A percentile compares a stretch with the other conserved stretches of the same genome.
phyloP scores from a whole-genome alignment of 2,329 filamentous ascomycete species.

The Graphilbum fragrans region DNA sequence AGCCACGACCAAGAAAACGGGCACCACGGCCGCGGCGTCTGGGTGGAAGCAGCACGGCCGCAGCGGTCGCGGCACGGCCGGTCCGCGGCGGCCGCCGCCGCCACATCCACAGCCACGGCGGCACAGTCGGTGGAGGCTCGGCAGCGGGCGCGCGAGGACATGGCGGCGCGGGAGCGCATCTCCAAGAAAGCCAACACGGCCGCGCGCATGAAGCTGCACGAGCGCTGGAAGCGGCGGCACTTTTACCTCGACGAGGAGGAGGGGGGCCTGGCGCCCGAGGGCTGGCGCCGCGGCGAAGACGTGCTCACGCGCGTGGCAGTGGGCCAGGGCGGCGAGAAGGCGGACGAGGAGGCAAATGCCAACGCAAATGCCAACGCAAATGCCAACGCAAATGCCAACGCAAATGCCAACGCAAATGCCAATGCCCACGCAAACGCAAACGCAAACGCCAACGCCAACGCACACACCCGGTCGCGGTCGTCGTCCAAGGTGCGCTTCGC shows the following conservation, averaged over 20 bases:
- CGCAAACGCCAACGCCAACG: constrained; percentile 3
- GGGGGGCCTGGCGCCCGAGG: constrained; percentile 51
- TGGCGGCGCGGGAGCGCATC: constrained; percentile 19
- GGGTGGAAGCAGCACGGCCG: neutral
- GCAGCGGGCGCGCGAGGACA: constrained; percentile 12
- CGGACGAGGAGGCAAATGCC: neutral
- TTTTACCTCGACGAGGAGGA: constrained; percentile 85
- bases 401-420: neutral
- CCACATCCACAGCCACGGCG: neutral
- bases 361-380: neutral
- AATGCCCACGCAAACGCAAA: neutral
- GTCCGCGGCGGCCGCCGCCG: neutral
- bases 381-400: neutral
- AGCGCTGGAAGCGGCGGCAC: constrained; percentile 63
- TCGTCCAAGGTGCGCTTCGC: constrained; percentile 71
- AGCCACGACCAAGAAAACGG: neutral
- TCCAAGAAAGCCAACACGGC: constrained; percentile 25
- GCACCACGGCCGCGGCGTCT: neutral
- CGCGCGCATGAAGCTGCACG: constrained; percentile 44
- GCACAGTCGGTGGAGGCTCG: neutral
- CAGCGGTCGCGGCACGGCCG: neutral
- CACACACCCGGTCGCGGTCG: constrained; percentile 50
- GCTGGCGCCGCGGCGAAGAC: constrained; percentile 51
- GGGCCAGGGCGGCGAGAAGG: constrained; percentile 13
- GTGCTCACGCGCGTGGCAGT: constrained; percentile 30